Base-by-base conservation (phyloP, 148 eudicot genomes). In the Rheum nobile region DNA sequence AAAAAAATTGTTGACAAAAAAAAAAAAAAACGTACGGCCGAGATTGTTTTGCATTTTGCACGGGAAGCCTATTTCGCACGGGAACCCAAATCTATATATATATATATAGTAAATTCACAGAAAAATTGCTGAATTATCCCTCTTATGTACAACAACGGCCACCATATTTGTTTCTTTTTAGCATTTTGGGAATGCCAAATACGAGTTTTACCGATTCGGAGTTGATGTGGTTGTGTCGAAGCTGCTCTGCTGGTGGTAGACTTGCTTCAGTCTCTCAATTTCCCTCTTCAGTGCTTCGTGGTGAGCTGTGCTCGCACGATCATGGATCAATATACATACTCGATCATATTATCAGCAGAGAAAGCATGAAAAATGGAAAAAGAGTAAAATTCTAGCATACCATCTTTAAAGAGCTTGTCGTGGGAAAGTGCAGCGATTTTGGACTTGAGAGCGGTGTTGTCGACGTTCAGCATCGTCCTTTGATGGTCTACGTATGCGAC, bases 371-470 rank as follows among this genome's bases (percentile, higher is more conserved):
- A 46, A 47, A n/a, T 50, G 22, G 22, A 21, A 46, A 14, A 14
- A 17, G 52, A 17, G 52, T 4, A n/a, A n/a, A 21, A n/a, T 50
- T n/a, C 5, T 6, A 50, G 22, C 76, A 72, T 81, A 91, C 98
- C 98, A 75, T 93, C 97, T 82, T 91, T 91, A 84, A 93, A 93
- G 46, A 93, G 89, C 75, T 88, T 93, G 78, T 93, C 98, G 77
- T 91, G 98, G 75, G 90, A 88, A 75, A 93, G 84, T 37, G 95
- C 97, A 7, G 98, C 98, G n/a, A 93, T 91, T 73, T 96, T 76
- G 79, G 89, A 96, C 83, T 89, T 93, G 47, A 93, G 84, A 38
- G 91, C 88, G 75, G 92, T 85, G 48, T 91, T 93, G 79, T 93
- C 97, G 31, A 93, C 95, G 72, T 69, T 76, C 21, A 76, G 37